Evolutionary conservation across 306 rosid genomes (phyloP).

Genomic region (Pueraria montana): DNA sequence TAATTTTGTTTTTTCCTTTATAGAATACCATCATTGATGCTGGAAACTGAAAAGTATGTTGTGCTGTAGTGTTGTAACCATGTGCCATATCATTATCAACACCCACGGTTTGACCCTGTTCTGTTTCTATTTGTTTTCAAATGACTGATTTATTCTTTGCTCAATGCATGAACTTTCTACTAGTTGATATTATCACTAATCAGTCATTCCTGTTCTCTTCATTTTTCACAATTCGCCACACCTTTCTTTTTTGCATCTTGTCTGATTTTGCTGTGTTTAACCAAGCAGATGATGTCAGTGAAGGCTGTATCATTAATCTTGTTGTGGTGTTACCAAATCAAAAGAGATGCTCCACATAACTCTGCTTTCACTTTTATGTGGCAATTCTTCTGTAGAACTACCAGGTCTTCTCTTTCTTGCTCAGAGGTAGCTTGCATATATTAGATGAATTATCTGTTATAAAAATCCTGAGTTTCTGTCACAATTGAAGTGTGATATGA

Average conservation of each 20-base stretch:
- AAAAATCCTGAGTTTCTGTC: conserved; percentile 21
- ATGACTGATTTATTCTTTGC: conserved; percentile 34
- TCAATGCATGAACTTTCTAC: conserved; percentile 31
- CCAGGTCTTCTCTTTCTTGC: conserved; percentile 62
- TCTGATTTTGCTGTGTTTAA: conserved; percentile 48
- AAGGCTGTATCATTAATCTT: conserved; percentile 77
- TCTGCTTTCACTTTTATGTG: conserved; percentile 70
- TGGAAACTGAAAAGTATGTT: neutral
- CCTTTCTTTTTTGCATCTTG: conserved; percentile 39
- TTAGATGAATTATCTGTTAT: conserved; percentile 39
- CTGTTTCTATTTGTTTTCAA: conserved; percentile 26
- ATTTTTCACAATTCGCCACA: conserved; percentile 11
- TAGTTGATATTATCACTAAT: conserved; percentile 11
- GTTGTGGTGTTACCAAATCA: conserved; percentile 67
- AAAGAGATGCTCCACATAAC: conserved; percentile 53
- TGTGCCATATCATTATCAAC: conserved; percentile 23
- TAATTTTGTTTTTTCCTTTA: conserved; percentile 13
- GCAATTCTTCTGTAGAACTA: conserved; percentile 77
- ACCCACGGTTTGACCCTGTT: conserved; percentile 5
- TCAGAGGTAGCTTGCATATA: conserved; percentile 73
- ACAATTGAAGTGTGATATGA: conserved; percentile 44
- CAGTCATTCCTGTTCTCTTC: conserved; percentile 19
- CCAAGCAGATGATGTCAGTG: conserved; percentile 69
- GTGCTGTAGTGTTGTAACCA: neutral
- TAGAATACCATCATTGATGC: neutral